Percentiles rank a stretch among this genome's conserved stretches.
Conservation (phyloP, 495 filamentous ascomycete species). For the Penicillium robsamsonii region DNA sequence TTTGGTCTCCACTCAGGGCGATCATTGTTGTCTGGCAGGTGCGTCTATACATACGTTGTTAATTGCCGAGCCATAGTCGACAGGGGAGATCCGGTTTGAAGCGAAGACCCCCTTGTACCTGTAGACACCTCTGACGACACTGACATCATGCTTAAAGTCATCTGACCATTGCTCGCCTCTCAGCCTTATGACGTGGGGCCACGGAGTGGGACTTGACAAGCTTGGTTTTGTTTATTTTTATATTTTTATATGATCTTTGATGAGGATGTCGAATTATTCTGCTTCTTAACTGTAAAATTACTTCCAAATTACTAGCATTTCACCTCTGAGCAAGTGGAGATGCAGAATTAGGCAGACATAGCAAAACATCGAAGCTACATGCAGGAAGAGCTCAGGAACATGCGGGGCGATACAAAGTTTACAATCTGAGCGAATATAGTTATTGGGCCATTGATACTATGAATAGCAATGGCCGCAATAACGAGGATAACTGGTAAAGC, state of each 20-base stretch:
- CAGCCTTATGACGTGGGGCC: conserved; percentile 32
- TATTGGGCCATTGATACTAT: neutral
- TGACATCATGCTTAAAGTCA: conserved; percentile 8
- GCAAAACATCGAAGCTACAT: neutral
- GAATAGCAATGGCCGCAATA: neutral
- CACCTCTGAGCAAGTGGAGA: neutral
- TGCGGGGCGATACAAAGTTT: neutral
- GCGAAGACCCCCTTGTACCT: neutral
- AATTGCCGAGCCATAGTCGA: neutral
- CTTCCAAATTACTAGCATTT: neutral
- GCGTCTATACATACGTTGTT: neutral
- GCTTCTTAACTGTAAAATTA: neutral
- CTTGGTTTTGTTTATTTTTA: neutral
- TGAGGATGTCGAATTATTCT: neutral
- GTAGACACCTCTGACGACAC: conserved; percentile 2
- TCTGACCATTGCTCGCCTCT: conserved; percentile 3
- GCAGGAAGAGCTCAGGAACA: neutral
- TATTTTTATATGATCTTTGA: neutral
- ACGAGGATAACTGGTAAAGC: neutral
- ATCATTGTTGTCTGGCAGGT: conserved; percentile 5
- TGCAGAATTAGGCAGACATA: neutral
- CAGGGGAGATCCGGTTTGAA: conserved; percentile 2
- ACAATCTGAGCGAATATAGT: neutral
- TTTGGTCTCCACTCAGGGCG: neutral
- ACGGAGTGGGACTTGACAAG: neutral